Percentiles rank a stretch among this genome's conserved stretches.
Evolutionary conservation across 1,284 basidiomycete species (phyloP).

Genomic region (Phellinidium pouzarii): DNA sequence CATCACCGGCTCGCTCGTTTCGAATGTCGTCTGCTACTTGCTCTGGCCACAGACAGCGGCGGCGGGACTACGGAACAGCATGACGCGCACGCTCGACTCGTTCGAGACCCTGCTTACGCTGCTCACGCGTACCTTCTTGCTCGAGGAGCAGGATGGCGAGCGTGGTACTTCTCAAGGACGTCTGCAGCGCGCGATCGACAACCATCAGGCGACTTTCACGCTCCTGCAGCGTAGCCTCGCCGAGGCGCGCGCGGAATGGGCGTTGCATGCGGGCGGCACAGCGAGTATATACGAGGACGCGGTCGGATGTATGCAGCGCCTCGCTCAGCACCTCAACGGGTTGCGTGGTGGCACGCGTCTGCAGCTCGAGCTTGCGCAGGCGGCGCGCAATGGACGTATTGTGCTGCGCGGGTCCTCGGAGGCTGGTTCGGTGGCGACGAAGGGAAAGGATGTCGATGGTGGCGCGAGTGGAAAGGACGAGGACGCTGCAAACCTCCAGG

Average conservation of each 20-base stretch:
- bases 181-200: constrained; percentile 68
- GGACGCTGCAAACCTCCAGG: constrained; percentile 50
- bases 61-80: constrained; percentile 73
- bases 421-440: constrained; percentile 20
- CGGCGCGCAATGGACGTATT: constrained; percentile 51
- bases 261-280: constrained; percentile 67
- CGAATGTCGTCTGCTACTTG: constrained; percentile 78
- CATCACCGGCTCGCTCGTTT: constrained; percentile 65
- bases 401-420: constrained; percentile 24
- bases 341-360: constrained; percentile 76
- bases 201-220: constrained; percentile 84
- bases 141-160: constrained; percentile 58
- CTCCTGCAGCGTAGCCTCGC: constrained; percentile 75
- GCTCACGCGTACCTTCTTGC: constrained; percentile 77
- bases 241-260: constrained; percentile 82
- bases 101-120: constrained; percentile 80
- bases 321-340: constrained; percentile 89
- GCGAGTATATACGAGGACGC: constrained; percentile 75
- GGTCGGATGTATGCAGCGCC: constrained; percentile 73
- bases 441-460: constrained; percentile 16
- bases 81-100: constrained; percentile 80
- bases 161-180: constrained; percentile 46
- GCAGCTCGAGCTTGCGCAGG: constrained; percentile 74
- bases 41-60: constrained; percentile 86
- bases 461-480: constrained; percentile 31